Percentiles rank a stretch among this genome's conserved stretches.
phyloP scores from a whole-genome alignment of 2,329 filamentous ascomycete species.

The Neopestalotiopsis rosae region DNA sequence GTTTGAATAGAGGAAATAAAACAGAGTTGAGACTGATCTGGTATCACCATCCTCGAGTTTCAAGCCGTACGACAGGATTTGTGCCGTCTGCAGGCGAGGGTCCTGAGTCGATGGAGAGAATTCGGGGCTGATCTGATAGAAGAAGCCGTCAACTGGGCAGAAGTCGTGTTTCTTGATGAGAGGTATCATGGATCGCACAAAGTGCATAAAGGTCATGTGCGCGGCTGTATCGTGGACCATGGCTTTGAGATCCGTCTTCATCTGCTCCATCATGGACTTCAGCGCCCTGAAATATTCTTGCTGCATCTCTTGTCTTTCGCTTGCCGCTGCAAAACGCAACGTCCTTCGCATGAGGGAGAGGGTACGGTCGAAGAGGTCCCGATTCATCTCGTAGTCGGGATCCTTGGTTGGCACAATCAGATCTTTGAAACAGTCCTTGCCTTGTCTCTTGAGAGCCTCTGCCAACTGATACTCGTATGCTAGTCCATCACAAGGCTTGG shows the following conservation, averaged over 20 bases:
- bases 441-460: conserved; percentile 47
- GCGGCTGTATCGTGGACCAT: conserved; percentile 40
- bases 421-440: conserved; percentile 49
- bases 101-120: conserved; percentile 62
- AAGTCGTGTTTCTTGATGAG: conserved; percentile 62
- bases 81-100: conserved; percentile 60
- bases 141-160: conserved; percentile 59
- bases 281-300: conserved; percentile 50
- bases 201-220: conserved; percentile 54
- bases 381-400: conserved; percentile 55
- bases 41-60: conserved; percentile 58
- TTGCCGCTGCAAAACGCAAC: conserved; percentile 45
- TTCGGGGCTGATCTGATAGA: conserved; percentile 59
- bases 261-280: conserved; percentile 56
- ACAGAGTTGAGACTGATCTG: conserved; percentile 53
- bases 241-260: conserved; percentile 54
- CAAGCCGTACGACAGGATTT: conserved; percentile 61
- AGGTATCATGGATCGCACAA: conserved; percentile 57
- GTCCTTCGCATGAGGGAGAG: conserved; percentile 57
- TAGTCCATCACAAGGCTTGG: conserved; percentile 52
- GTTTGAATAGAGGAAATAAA: conserved; percentile 62
- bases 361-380: conserved; percentile 53
- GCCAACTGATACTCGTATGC: conserved; percentile 57
- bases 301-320: conserved; percentile 41
- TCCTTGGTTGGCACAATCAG: conserved; percentile 40